phyloP scores from a whole-genome alignment of 164 flowering plant genomes.

The Annona squamosa region DNA sequence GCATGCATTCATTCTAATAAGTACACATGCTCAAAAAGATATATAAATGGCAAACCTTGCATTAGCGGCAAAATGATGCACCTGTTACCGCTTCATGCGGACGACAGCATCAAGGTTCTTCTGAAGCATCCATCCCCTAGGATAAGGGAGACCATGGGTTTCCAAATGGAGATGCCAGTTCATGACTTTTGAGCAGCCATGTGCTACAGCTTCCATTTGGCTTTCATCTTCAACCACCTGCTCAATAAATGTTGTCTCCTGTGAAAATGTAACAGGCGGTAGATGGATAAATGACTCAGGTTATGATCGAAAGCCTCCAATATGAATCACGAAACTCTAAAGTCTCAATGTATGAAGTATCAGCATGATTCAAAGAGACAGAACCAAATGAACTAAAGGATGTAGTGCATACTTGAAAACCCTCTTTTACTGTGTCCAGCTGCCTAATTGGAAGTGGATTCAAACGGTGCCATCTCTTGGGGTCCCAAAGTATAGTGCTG shows the following conservation, averaged over 20 bases:
- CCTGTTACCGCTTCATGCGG: slow-evolving; percentile 21
- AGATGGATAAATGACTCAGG: background rate
- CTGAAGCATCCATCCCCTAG: slow-evolving; percentile 69
- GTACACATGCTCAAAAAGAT: background rate
- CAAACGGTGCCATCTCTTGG: slow-evolving; percentile 77
- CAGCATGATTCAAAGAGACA: background rate
- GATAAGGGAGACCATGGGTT: slow-evolving; percentile 45
- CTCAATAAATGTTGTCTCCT: slow-evolving; percentile 94
- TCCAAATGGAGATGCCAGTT: slow-evolving; percentile 96
- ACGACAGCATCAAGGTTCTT: slow-evolving; percentile 55
- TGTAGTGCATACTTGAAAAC: slow-evolving; percentile 59
- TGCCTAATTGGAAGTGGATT: slow-evolving; percentile 54
- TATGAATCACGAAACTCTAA: background rate
- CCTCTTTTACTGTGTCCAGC: slow-evolving; percentile 84
- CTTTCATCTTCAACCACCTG: slow-evolving; percentile 92
- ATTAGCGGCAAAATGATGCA: background rate
- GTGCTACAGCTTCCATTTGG: slow-evolving; percentile 77
- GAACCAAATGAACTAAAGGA: background rate
- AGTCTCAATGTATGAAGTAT: background rate
- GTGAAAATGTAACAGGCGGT: slow-evolving; percentile 7
- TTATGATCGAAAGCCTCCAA: background rate
- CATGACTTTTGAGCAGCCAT: slow-evolving; percentile 59
- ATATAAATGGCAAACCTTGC: slow-evolving; percentile 6
- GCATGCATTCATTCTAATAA: too few relatives aligned
- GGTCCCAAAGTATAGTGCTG: slow-evolving; percentile 92